Evolutionary conservation across 306 rosid genomes (phyloP).

Genomic region (Quercus parvula): DNA sequence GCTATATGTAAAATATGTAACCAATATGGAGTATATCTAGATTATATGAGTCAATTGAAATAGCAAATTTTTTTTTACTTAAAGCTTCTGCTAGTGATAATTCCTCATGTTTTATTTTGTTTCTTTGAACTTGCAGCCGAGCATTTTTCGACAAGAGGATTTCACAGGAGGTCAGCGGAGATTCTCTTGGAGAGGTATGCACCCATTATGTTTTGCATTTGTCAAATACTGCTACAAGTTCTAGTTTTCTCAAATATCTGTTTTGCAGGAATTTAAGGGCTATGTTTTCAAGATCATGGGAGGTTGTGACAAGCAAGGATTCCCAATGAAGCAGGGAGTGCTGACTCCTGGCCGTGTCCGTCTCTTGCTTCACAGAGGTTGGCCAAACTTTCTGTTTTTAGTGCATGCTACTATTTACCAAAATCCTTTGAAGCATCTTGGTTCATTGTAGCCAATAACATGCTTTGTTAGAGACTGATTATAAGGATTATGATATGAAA

Average conservation of each 20-base stretch:
- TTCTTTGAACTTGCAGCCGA: slow-evolving; percentile 25
- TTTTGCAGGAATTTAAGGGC: slow-evolving; percentile 39
- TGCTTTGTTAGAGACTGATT: background rate
- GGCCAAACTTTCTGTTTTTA: background rate
- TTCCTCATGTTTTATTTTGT: background rate
- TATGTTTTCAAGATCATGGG: slow-evolving; percentile 51
- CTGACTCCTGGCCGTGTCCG: slow-evolving; percentile 45
- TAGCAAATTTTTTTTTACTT: background rate
- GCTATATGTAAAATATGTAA: background rate
- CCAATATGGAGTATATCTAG: background rate
- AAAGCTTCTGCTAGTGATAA: background rate
- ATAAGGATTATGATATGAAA: background rate
- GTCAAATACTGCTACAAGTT: background rate
- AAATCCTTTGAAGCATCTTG: background rate
- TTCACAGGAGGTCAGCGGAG: slow-evolving; percentile 64
- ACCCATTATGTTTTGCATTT: background rate
- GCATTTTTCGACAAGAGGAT: slow-evolving; percentile 61
- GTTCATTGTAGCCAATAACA: background rate
- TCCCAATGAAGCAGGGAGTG: slow-evolving; percentile 58
- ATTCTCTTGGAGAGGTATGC: slow-evolving; percentile 55
- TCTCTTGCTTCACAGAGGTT: slow-evolving; percentile 44
- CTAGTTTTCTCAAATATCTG: background rate
- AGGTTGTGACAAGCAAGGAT: slow-evolving; percentile 55
- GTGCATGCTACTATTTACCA: background rate
- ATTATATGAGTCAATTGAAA: background rate